Percentiles rank a stretch among this genome's conserved stretches.
Evolutionary conservation across 148 eudicot species (phyloP).

Genomic region (Beta vulgaris): DNA sequence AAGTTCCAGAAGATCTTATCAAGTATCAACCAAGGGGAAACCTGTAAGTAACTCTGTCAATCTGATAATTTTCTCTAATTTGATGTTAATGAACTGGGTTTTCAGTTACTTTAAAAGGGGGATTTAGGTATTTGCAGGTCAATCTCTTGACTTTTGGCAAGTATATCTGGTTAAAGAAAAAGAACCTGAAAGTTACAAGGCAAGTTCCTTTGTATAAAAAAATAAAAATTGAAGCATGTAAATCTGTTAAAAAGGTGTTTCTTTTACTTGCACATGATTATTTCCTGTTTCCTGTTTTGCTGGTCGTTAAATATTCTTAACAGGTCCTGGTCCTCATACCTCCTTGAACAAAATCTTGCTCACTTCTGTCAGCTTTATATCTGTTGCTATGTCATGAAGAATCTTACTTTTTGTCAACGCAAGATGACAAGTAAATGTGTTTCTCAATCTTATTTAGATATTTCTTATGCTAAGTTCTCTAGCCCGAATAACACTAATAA

Average conservation of each 20-base stretch:
- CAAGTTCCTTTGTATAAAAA: neutral
- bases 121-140: neutral
- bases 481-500: neutral
- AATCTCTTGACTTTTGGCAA: neutral
- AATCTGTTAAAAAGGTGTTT: neutral
- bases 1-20: conserved; percentile 56
- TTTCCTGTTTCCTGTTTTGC: neutral
- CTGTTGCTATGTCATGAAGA: neutral
- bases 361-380: neutral
- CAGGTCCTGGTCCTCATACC: neutral
- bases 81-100: neutral
- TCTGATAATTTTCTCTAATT: neutral
- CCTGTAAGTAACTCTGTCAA: conserved; percentile 36
- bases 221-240: no score
- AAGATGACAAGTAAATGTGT: neutral
- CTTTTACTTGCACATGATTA: neutral
- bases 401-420: neutral
- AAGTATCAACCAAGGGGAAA: conserved; percentile 40
- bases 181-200: neutral
- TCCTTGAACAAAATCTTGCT: neutral
- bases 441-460: neutral
- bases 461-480: neutral
- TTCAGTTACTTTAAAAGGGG: neutral
- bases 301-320: neutral
- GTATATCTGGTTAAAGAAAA: neutral